A percentile compares a stretch with the other conserved stretches of the same genome.
Evolutionary conservation across 2,329 filamentous ascomycete genomes (phyloP).

Genomic region (Blastomyces percursus): DNA sequence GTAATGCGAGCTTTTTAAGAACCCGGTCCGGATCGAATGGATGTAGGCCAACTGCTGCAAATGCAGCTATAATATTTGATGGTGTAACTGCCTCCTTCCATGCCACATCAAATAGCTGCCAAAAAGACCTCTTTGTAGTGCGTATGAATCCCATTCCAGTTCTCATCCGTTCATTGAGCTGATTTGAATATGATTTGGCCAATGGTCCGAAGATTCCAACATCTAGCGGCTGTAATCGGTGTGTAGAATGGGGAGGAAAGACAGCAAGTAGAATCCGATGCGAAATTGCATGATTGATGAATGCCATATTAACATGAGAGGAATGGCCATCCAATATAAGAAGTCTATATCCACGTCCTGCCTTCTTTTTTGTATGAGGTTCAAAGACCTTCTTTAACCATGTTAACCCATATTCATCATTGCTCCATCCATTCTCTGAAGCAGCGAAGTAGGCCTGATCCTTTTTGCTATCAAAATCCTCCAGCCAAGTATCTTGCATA

Average conservation of each 20-base stretch:
- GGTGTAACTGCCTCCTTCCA: too few species aligned
- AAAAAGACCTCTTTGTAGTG: conserved; percentile 5
- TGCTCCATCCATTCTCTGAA: conserved; percentile 6
- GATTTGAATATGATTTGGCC: not conserved
- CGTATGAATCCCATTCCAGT: not conserved
- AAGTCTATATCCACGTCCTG: too few species aligned
- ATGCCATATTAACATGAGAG: not conserved
- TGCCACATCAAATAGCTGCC: not conserved
- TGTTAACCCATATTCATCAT: conserved; percentile 4
- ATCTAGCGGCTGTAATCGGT: conserved; percentile 8
- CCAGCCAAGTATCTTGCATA: conserved; percentile 9
- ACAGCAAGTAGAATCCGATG: conserved; percentile 7
- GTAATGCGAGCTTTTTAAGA: too few species aligned
- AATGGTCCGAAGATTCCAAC: conserved; percentile 7
- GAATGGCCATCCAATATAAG: too few species aligned
- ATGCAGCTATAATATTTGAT: too few species aligned
- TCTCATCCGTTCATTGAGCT: not conserved
- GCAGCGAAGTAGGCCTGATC: conserved; percentile 6
- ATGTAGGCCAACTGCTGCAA: too few species aligned
- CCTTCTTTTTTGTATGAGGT: too few species aligned
- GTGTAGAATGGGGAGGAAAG: conserved; percentile 6
- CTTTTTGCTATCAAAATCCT: conserved; percentile 1
- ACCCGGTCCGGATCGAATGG: too few species aligned
- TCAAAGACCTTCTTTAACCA: conserved; percentile 4
- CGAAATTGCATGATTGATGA: not conserved